These are phyloP conservation scores for Mortierella sp. DNA, from an alignment of 371 early-diverging fungal species.

Conservation along the genomic window DNA sequence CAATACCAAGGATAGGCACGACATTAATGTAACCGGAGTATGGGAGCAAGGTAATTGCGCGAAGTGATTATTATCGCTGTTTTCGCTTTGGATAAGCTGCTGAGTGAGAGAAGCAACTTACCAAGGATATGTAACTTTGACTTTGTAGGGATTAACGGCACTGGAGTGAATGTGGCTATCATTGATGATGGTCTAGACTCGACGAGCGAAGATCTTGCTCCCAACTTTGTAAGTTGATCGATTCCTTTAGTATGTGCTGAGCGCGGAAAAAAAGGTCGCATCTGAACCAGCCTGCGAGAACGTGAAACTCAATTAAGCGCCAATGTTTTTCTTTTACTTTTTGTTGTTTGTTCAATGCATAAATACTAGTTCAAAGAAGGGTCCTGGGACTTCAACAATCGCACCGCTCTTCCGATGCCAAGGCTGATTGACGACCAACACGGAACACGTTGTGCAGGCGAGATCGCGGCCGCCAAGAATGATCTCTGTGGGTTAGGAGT, in stretches of 20 bases:
- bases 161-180: conserved; percentile 87
- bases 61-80: neutral
- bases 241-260: neutral
- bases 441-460: conserved; percentile 97
- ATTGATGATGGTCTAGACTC: conserved; percentile 96
- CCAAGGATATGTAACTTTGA: no score
- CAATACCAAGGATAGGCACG: conserved; percentile 80
- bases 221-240: conserved; percentile 82
- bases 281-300: no score
- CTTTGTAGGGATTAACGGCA: conserved; percentile 82
- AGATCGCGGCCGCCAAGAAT: conserved; percentile 93
- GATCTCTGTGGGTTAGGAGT: conserved; percentile 94
- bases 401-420: conserved; percentile 83
- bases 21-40: conserved; percentile 92
- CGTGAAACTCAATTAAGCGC: no score
- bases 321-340: no score
- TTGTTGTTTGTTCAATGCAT: neutral
- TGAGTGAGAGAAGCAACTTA: no score
- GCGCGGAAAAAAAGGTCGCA: no score
- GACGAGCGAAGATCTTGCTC: conserved; percentile 82
- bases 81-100: no score
- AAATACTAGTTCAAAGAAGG: conserved; percentile 80
- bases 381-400: conserved; percentile 95
- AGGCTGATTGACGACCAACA: conserved; percentile 86
- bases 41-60: conserved; percentile 81